A percentile compares a stretch with the other conserved stretches of the same genome.
Conservation (phyloP, 768 basidiomycete species). For the Hydnomerulius pinastri region DNA sequence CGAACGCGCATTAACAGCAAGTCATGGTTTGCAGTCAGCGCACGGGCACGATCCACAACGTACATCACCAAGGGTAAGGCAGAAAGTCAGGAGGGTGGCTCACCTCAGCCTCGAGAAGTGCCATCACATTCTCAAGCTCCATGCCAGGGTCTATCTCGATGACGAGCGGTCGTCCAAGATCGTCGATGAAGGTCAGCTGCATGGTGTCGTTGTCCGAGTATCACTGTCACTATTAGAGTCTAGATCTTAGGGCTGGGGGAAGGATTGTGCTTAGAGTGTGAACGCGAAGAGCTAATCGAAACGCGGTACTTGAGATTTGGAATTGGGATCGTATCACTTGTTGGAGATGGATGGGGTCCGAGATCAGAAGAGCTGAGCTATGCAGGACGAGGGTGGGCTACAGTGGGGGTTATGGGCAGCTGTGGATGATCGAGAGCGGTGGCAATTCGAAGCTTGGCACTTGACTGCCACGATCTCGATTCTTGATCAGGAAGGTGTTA, state of each 20-base stretch:
- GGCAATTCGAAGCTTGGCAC: background rate
- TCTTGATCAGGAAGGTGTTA: conserved; percentile 29
- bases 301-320: background rate
- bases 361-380: background rate
- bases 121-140: conserved; percentile 92
- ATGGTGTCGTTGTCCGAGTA: conserved; percentile 37
- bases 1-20: too few relatives aligned
- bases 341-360: background rate
- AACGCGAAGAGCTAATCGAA: too few relatives aligned
- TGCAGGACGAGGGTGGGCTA: too few relatives aligned
- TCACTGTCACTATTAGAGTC: background rate
- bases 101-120: conserved; percentile 94
- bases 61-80: conserved; percentile 2
- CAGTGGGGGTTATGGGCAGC: too few relatives aligned
- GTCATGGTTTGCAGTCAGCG: too few relatives aligned
- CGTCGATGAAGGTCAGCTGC: conserved; percentile 73
- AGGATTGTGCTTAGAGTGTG: background rate
- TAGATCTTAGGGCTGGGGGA: background rate
- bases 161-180: conserved; percentile 59
- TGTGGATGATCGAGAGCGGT: background rate
- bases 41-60: background rate
- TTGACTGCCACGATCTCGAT: too few relatives aligned
- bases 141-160: conserved; percentile 89
- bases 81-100: conserved; percentile 27
- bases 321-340: background rate